Base-by-base conservation (phyloP, 768 basidiomycete genomes). In the Hygrophorus pudorinus region DNA sequence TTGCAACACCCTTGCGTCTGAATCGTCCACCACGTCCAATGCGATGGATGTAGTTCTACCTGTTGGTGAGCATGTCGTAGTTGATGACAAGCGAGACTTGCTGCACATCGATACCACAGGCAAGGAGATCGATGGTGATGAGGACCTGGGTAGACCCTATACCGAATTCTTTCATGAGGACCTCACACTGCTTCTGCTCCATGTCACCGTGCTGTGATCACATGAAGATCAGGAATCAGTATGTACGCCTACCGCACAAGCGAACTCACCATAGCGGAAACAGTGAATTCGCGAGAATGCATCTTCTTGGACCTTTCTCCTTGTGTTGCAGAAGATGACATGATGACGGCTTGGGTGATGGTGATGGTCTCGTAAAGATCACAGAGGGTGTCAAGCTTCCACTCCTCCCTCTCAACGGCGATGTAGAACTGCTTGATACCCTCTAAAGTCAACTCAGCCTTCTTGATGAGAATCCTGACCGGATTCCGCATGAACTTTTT, bases 401-500 rank as follows among this genome's bases (percentile, higher is more conserved):
- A n/a, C n/a, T n/a, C n/a, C n/a, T n/a, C n/a, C n/a, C n/a, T n/a
- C n/a, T n/a, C n/a, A n/a, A n/a, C n/a, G n/a, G n/a, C n/a, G n/a
- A n/a, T n/a, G n/a, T n/a, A n/a, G n/a, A n/a, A n/a, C n/a, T n/a
- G n/a, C n/a, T n/a, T n/a, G n/a, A n/a, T n/a, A n/a, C n/a, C n/a
- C n/a, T n/a, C n/a, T n/a, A n/a, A n/a, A n/a, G n/a, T n/a, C n/a
- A n/a, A 98, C 66, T 98, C 94, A 61, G 97, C 94, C 52, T 85
- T 76, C 81, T 97, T 97, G 69, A 98, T 93, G 53, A 97, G 82
- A 61, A 98, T 97, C 41, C 91, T 73, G 64, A 96, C 79, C 42
- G 90, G 89, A 54, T 93, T 89, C 48, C 88, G 84, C 94, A 97
- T 97, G 71, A 98, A 97, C 70, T 96, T 97, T 67, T 90, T 94